These are phyloP conservation scores for Candida wancherniae DNA, from an alignment of 805 yeast species.

Conservation along the genomic window DNA sequence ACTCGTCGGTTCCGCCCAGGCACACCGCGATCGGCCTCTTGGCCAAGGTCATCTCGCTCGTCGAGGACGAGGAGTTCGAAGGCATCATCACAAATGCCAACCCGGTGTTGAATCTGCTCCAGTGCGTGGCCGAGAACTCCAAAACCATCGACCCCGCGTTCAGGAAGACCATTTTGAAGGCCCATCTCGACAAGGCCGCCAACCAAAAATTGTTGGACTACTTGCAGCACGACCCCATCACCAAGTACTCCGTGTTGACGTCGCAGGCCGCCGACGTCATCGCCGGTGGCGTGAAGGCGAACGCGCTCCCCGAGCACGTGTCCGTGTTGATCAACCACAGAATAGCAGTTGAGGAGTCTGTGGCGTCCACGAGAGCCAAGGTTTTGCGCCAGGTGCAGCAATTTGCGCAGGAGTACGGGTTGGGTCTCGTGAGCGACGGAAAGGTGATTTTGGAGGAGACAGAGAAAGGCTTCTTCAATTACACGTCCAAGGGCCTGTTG, in stretches of 20 bases:
- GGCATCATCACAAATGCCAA: slow-evolving; percentile 38
- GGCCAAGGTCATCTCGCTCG: slow-evolving; percentile 34
- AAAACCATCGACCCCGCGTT: slow-evolving; percentile 26
- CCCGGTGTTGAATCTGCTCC: slow-evolving; percentile 41
- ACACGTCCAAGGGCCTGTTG: slow-evolving; percentile 22
- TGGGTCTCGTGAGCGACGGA: slow-evolving; percentile 33
- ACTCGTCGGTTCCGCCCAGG: slow-evolving; percentile 46
- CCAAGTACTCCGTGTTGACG: slow-evolving; percentile 39
- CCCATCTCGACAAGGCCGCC: slow-evolving; percentile 32
- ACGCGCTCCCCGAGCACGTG: slow-evolving; percentile 48
- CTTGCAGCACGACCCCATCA: slow-evolving; percentile 21
- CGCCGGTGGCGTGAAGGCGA: slow-evolving; percentile 45
- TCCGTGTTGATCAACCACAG: slow-evolving; percentile 41
- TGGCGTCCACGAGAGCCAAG: slow-evolving; percentile 25
- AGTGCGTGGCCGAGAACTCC: slow-evolving; percentile 45
- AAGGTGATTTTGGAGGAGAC: slow-evolving; percentile 21
- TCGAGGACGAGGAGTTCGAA: slow-evolving; percentile 36
- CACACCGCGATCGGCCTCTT: slow-evolving; percentile 47
- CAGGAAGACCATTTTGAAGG: slow-evolving; percentile 34
- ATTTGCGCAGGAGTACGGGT: slow-evolving; percentile 32
- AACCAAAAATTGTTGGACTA: slow-evolving; percentile 34
- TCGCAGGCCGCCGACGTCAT: slow-evolving; percentile 48
- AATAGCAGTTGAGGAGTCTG: slow-evolving; percentile 37
- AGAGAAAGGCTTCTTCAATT: slow-evolving; percentile 23
- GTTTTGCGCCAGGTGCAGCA: slow-evolving; percentile 24